Base-by-base conservation (phyloP, 441 rosid species). In the Aleurites moluccanus region DNA sequence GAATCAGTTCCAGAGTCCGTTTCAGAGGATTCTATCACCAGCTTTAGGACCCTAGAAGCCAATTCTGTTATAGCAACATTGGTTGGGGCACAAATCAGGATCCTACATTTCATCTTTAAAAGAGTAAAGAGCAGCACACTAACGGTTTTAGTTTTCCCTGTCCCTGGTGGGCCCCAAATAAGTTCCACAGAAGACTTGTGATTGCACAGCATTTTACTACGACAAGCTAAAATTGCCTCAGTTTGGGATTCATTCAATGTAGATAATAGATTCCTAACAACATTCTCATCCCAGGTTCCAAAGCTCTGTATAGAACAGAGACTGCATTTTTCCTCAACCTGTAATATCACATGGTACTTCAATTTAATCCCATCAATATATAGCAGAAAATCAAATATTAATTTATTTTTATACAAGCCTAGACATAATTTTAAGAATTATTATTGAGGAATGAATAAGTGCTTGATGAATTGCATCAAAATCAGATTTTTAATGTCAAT, bases 111-210 rank as follows among this genome's bases (percentile, higher is more conserved):
- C 65, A 66, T 69, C 49, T 68, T 82, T 50, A 86, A 75, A 64
- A 92, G 86, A 30, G 44, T 25, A 56, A 47, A 78, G 23, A 90
- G 85, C 72, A 92, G 73, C 35, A 64, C 63, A 1, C 88, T 78
- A 0, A 87, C 77, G 6, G 83, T 87, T 76, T 84, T 89, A 3
- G 93, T 89, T 71, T 92, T 92, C 56, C 97, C 91, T 0, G 95
- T 92, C 13, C 95, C 93, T 0, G 93, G 91, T 2, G 93, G 92
- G 13, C 95, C 97, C 93, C 92, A 88, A 30, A 90, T 85, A 33
- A 89, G 85, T 25, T 87, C 82, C 20, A 88, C 82, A 52, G 70
- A 18, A 4, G 81, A 60, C 73, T 66, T 78, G 75, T 89, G 86
- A 27, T 23, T 21, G 69, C 87, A 82, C 11, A 47, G 73, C 9